Percentiles rank a stretch among this genome's conserved stretches.
Evolutionary conservation across 2,329 filamentous ascomycete genomes (phyloP).

Genomic region (Alternaria infectoria): DNA sequence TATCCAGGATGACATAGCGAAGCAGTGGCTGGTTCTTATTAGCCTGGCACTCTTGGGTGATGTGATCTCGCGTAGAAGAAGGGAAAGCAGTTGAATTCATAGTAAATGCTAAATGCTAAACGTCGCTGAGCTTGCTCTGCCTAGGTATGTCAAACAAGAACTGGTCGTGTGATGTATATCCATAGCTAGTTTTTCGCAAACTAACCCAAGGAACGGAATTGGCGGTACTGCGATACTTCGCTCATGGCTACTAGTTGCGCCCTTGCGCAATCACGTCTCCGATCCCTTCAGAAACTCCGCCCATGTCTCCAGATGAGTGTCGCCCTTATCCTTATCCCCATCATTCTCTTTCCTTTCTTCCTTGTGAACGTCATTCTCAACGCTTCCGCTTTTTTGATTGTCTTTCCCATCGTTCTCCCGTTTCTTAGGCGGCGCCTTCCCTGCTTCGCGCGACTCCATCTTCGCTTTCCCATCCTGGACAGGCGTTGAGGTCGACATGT

Average conservation of each 20-base stretch:
- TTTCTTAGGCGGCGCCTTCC: neutral
- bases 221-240: neutral
- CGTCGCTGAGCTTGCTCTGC: neutral
- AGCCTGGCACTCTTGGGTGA: neutral
- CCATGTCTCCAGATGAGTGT: neutral
- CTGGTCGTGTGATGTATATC: neutral
- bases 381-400: neutral
- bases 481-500: neutral
- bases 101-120: neutral
- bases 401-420: accelerated
- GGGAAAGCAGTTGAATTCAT: neutral
- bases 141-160: neutral
- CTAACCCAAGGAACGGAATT: neutral
- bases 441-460: neutral
- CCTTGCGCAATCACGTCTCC: neutral
- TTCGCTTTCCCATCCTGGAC: neutral
- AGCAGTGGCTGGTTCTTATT: neutral
- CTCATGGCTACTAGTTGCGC: neutral
- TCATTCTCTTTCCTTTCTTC: accelerated
- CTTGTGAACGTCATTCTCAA: accelerated
- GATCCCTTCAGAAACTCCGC: neutral
- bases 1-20: too few species aligned
- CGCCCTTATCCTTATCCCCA: neutral
- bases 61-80: neutral
- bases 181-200: neutral